phyloP scores from a whole-genome alignment of 1,139 yeast genomes.

The Hanseniaspora gamundiae region DNA sequence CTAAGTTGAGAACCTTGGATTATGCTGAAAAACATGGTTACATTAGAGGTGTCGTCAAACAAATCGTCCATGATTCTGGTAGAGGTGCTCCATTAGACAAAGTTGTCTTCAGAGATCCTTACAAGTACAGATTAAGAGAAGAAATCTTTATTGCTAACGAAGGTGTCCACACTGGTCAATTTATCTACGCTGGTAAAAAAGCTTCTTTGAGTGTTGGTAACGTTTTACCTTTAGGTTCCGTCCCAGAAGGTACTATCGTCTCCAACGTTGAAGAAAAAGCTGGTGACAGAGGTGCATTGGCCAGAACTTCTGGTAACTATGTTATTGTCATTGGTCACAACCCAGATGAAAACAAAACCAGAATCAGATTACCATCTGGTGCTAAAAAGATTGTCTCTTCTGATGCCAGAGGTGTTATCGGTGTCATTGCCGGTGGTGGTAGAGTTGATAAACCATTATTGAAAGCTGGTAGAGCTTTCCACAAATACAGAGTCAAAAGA shows the following conservation, averaged over 20 bases:
- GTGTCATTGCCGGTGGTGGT: slow-evolving; percentile 99
- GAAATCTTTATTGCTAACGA: slow-evolving; percentile 99
- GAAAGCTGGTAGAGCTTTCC: slow-evolving; percentile 99
- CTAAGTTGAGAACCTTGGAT: slow-evolving; percentile 98
- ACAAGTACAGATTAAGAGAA: slow-evolving; percentile 95
- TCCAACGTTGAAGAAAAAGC: slow-evolving; percentile 98
- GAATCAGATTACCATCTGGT: slow-evolving; percentile 98
- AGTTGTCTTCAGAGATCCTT: slow-evolving; percentile 99
- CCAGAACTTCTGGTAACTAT: slow-evolving; percentile 99
- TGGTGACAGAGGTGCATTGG: slow-evolving; percentile 99
- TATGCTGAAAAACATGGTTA: slow-evolving; percentile 99
- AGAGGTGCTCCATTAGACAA: slow-evolving; percentile 99
- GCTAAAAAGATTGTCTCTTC: slow-evolving; percentile 94
- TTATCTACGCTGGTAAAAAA: slow-evolving; percentile 97
- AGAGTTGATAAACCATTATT: slow-evolving; percentile 98
- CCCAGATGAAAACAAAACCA: slow-evolving; percentile 97
- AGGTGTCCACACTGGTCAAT: slow-evolving; percentile 99
- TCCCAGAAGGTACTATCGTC: slow-evolving; percentile 99
- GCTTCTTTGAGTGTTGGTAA: slow-evolving; percentile 97
- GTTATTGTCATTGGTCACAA: slow-evolving; percentile 98
- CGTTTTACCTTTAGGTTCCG: slow-evolving; percentile 91
- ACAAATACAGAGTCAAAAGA: slow-evolving; percentile 97
- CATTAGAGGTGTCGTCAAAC: slow-evolving; percentile 98
- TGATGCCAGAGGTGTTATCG: slow-evolving; percentile 97
- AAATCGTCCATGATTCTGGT: slow-evolving; percentile 98